Percentiles rank a stretch among this genome's conserved stretches.
phyloP scores from a whole-genome alignment of 345 rosid species.

The Linum lewisii region DNA sequence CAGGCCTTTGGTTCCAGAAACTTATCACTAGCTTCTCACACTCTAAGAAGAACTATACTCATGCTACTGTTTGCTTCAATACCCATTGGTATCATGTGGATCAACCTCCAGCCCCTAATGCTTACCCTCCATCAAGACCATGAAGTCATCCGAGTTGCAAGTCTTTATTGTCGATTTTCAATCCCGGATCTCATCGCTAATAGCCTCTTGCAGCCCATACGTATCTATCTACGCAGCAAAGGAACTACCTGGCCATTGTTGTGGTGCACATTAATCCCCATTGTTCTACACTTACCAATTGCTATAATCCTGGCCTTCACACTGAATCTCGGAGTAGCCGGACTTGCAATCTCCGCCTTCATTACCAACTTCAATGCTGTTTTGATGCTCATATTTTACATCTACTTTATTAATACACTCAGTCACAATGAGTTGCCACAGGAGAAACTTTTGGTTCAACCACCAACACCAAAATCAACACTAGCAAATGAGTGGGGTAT shows the following conservation, averaged over 20 bases:
- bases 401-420: slow-evolving; percentile 17
- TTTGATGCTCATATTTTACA: slow-evolving; percentile 42
- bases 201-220: slow-evolving; percentile 70
- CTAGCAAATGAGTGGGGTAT: slow-evolving; percentile 41
- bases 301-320: slow-evolving; percentile 45
- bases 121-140: slow-evolving; percentile 50
- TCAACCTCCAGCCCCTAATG: slow-evolving; percentile 62
- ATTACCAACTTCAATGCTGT: slow-evolving; percentile 56
- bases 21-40: slow-evolving; percentile 32
- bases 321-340: slow-evolving; percentile 50
- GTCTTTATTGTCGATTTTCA: slow-evolving; percentile 50
- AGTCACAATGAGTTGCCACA: slow-evolving; percentile 4
- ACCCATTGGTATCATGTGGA: slow-evolving; percentile 62
- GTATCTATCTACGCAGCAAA: slow-evolving; percentile 74
- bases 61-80: slow-evolving; percentile 52
- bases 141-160: slow-evolving; percentile 54
- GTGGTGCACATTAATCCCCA: slow-evolving; percentile 61
- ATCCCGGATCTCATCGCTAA: slow-evolving; percentile 75
- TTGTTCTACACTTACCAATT: slow-evolving; percentile 52
- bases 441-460: background rate
- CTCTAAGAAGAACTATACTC: slow-evolving; percentile 50
- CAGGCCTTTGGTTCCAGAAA: slow-evolving; percentile 82
- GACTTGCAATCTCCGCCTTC: slow-evolving; percentile 66
- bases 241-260: slow-evolving; percentile 81
- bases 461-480: background rate